Evolutionary conservation across 2,329 filamentous ascomycete species (phyloP).

Genomic region (Huntiella bhutanensis): DNA sequence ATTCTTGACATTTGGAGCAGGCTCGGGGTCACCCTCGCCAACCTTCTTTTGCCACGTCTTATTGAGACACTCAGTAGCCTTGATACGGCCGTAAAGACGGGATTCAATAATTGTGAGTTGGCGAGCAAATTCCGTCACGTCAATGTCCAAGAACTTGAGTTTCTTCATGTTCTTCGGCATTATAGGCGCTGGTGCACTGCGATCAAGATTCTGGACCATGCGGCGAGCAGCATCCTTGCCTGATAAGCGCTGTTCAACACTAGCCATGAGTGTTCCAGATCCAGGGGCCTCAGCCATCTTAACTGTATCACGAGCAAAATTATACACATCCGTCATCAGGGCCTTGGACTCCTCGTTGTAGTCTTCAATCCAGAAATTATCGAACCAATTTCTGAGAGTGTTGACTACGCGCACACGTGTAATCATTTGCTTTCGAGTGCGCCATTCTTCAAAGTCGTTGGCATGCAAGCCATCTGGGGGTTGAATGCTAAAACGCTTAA

Average conservation of each 20-base stretch:
- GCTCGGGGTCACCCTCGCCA: conserved; percentile 59
- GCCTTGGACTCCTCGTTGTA: conserved; percentile 66
- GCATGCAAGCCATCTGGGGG: conserved; percentile 64
- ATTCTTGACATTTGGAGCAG: conserved; percentile 84
- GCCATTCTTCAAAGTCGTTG: conserved; percentile 69
- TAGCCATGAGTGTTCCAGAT: conserved; percentile 62
- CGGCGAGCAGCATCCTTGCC: conserved; percentile 78
- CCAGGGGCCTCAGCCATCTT: conserved; percentile 87
- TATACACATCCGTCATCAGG: conserved; percentile 72
- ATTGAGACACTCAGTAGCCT: conserved; percentile 86
- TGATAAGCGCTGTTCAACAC: conserved; percentile 72
- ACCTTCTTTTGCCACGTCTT: conserved; percentile 99
- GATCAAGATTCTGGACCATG: conserved; percentile 69
- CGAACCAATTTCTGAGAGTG: conserved; percentile 95
- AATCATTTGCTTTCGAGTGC: conserved; percentile 84
- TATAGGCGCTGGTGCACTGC: conserved; percentile 69
- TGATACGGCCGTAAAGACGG: conserved; percentile 84
- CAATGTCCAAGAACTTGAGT: conserved; percentile 93
- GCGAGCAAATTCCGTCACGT: conserved; percentile 87
- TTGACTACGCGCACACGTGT: conserved; percentile 95
- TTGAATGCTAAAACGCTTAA: conserved; percentile 81
- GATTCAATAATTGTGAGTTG: conserved; percentile 96
- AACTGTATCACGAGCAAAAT: conserved; percentile 79
- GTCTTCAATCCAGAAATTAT: conserved; percentile 97
- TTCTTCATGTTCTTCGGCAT: conserved; percentile 99